Evolutionary conservation across 140 eudicot species (phyloP), one percentile per base, ranked within the genome.

Genomic region (Senecio squalidus): DNA sequence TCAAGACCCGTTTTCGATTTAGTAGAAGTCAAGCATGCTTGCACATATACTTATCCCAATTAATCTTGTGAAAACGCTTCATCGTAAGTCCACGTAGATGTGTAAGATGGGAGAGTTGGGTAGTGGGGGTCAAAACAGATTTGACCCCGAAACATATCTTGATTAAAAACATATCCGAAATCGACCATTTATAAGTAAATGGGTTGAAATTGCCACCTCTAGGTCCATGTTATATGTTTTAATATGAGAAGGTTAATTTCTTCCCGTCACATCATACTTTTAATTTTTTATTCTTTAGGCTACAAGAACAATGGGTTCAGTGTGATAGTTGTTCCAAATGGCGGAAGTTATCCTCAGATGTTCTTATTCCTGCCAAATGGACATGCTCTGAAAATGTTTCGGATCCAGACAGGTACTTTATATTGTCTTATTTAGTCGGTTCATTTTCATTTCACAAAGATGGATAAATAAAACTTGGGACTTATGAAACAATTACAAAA

Each of bases 291-390:
- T 58, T 68, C 9, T 64, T 21, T 78, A 87, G 98, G 40, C 6
- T 54, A 31, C 60, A 29, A 30, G 60, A 54, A 28, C 60, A 54
- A 16, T 80, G 95, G 95, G 96, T 74, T 67, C 95, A 84, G 59
- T 92, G 98, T 71, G 98, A 92, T 67, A 67, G 65, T 69, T 92
- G 98, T 72, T 72, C 71, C 53, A 92, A 87, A 70, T 87, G 95
- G 96, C 78, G 95, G 38, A 84, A 76, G 65, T 56, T 92, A 67
- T 93, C 96, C 9, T 68, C 65, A 13, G 75, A 81, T 63, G 69
- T 86, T 68, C 83, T 87, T 41, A 76, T 92, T 73, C 80, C 95
- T 62, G 78, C 96, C 69, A 92, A 73, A 31, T 92, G 98, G 98
- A 63, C 82, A 6, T 87, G 98, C 77, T 70, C 89, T 5, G 87